Percentiles rank a stretch among this genome's conserved stretches.
These are phyloP conservation scores for Neurospora cerealis DNA, from an alignment of 495 filamentous ascomycete genomes.

Conservation along the genomic window DNA sequence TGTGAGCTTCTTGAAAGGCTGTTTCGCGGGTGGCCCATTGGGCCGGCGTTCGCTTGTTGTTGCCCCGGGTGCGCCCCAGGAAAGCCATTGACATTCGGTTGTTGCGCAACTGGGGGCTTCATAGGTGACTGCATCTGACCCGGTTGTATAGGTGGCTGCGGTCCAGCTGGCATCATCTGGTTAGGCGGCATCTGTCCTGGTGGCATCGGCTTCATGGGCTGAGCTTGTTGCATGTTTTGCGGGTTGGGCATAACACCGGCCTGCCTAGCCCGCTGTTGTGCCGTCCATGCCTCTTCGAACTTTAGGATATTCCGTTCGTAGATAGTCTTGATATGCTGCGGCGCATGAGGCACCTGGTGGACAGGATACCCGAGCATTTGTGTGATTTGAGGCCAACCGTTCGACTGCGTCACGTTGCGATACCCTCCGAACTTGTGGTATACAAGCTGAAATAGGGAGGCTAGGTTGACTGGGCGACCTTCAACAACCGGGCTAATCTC, in stretches of 20 bases:
- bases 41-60: conserved; percentile 24
- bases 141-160: conserved; percentile 37
- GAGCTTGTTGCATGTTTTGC: conserved; percentile 24
- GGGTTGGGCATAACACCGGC: conserved; percentile 18
- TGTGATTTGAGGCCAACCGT: conserved; percentile 64
- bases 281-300: conserved; percentile 66
- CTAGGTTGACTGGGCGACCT: conserved; percentile 58
- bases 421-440: conserved; percentile 66
- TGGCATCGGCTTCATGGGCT: conserved; percentile 24
- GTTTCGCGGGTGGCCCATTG: conserved; percentile 25
- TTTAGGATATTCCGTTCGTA: conserved; percentile 63
- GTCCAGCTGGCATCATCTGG: conserved; percentile 40
- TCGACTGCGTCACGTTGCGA: conserved; percentile 52
- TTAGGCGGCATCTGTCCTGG: conserved; percentile 33
- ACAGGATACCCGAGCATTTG: conserved; percentile 54
- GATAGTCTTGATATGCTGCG: conserved; percentile 56
- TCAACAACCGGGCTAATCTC: conserved; percentile 60
- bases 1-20: conserved; percentile 35
- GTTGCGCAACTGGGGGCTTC: conserved; percentile 40
- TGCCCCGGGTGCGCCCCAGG: conserved; percentile 35
- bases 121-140: conserved; percentile 37
- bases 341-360: conserved; percentile 53
- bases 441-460: conserved; percentile 66
- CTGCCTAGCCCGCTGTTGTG: conserved; percentile 46
- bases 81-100: conserved; percentile 39